These are phyloP conservation scores for Haplosporangium gracile DNA, from an alignment of 192 early-diverging fungal genomes.

Conservation along the genomic window DNA sequence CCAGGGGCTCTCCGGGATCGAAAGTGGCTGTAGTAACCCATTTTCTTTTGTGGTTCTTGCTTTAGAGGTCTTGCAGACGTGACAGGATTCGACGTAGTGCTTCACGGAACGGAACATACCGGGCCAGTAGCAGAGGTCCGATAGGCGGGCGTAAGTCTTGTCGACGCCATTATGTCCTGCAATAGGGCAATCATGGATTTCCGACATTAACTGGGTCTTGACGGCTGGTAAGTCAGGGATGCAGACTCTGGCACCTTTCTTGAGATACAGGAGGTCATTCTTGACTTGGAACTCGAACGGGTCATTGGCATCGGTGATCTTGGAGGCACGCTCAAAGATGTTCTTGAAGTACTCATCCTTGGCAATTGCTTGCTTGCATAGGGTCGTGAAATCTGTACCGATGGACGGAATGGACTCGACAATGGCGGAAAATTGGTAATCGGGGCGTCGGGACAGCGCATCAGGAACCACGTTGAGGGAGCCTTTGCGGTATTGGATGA, in stretches of 20 bases:
- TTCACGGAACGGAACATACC: slow-evolving; percentile 7
- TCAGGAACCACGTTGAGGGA: slow-evolving; percentile 39
- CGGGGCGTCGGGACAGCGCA: slow-evolving; percentile 35
- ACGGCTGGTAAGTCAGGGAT: neutral
- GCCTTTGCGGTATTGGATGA: neutral
- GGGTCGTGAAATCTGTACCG: neutral
- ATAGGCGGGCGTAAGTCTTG: slow-evolving; percentile 2
- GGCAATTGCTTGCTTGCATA: neutral
- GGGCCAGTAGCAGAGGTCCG: slow-evolving; percentile 11
- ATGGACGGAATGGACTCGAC: neutral
- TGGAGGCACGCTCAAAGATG: neutral
- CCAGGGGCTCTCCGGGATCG: slow-evolving; percentile 28
- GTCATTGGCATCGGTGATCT: neutral
- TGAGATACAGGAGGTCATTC: neutral
- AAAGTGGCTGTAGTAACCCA: slow-evolving; percentile 18
- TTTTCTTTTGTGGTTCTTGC: neutral
- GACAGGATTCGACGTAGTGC: slow-evolving; percentile 25
- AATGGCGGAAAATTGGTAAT: neutral
- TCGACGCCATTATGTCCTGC: neutral
- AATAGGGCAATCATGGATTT: neutral
- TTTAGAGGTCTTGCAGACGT: slow-evolving; percentile 7
- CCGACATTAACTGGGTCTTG: neutral
- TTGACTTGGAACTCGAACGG: neutral
- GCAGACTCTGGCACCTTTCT: neutral
- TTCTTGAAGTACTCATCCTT: slow-evolving; percentile 9